These are phyloP conservation scores for Colletotrichum abscissum DNA, from an alignment of 2,329 filamentous ascomycete species.

Conservation along the genomic window DNA sequence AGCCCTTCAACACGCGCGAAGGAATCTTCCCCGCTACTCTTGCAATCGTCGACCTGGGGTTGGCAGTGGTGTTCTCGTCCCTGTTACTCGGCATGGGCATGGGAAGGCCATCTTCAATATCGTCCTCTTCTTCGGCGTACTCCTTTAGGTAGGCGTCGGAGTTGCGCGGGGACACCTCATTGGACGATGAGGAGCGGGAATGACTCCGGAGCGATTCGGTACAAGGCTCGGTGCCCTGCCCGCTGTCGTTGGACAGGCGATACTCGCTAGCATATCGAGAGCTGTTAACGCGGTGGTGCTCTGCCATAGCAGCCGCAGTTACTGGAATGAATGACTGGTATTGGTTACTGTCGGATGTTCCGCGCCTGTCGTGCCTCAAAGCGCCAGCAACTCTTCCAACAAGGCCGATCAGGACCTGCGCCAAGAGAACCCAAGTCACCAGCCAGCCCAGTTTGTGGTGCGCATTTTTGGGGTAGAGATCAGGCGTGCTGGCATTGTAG, in stretches of 20 bases:
- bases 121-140: slow-evolving; percentile 60
- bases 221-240: slow-evolving; percentile 78
- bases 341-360: slow-evolving; percentile 51
- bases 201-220: slow-evolving; percentile 75
- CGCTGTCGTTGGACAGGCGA: slow-evolving; percentile 77
- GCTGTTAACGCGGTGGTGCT: slow-evolving; percentile 55
- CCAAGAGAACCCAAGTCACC: slow-evolving; percentile 76
- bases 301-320: slow-evolving; percentile 64
- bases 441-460: slow-evolving; percentile 92
- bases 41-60: slow-evolving; percentile 58
- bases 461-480: slow-evolving; percentile 88
- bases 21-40: slow-evolving; percentile 66
- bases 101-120: slow-evolving; percentile 45
- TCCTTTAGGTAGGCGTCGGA: slow-evolving; percentile 50
- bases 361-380: slow-evolving; percentile 2
- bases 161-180: slow-evolving; percentile 49
- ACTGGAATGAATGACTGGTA: slow-evolving; percentile 72
- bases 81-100: slow-evolving; percentile 56
- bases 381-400: slow-evolving; percentile 68
- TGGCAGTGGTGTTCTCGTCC: slow-evolving; percentile 46
- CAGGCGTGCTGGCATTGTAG: slow-evolving; percentile 85
- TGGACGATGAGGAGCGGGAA: slow-evolving; percentile 70
- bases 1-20: slow-evolving; percentile 64
- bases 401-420: slow-evolving; percentile 77
- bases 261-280: slow-evolving; percentile 44